A percentile compares a stretch with the other conserved stretches of the same genome.
These are phyloP conservation scores for Waltiozyma solani DNA, from an alignment of 1,139 yeast genomes.

Conservation along the genomic window DNA sequence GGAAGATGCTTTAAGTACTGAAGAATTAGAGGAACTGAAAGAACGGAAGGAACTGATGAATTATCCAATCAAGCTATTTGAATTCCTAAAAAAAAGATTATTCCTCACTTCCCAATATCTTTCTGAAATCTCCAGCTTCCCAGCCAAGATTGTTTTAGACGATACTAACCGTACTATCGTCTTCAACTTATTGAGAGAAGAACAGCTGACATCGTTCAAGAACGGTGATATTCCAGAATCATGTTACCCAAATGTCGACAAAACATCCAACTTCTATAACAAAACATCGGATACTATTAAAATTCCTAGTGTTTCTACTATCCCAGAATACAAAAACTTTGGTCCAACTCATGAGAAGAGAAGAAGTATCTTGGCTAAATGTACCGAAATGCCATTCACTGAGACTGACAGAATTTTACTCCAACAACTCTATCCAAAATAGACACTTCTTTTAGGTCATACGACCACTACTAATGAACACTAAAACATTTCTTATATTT, in stretches of 20 bases:
- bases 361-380: constrained; percentile 6
- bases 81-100: constrained; percentile 25
- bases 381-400: constrained; percentile 1
- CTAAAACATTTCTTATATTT: no score
- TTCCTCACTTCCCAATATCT: constrained; percentile 20
- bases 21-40: not conserved
- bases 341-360: constrained; percentile 15
- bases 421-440: no score
- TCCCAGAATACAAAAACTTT: constrained; percentile 13
- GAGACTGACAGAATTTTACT: no score
- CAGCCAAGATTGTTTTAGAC: constrained; percentile 18
- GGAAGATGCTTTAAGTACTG: no score
- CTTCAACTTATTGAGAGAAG: constrained; percentile 13
- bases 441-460: no score
- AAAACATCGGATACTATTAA: constrained; percentile 20
- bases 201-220: constrained; percentile 13
- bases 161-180: constrained; percentile 16
- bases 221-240: constrained; percentile 11
- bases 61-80: constrained; percentile 24
- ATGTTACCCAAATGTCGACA: constrained; percentile 16
- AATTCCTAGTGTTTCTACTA: constrained; percentile 17
- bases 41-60: constrained; percentile 14
- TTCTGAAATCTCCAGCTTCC: constrained; percentile 21
- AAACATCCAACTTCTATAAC: constrained; percentile 13
- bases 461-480: no score